These are phyloP conservation scores for Malassezia sp. DNA, from an alignment of 1,284 basidiomycete genomes.

Conservation along the genomic window DNA sequence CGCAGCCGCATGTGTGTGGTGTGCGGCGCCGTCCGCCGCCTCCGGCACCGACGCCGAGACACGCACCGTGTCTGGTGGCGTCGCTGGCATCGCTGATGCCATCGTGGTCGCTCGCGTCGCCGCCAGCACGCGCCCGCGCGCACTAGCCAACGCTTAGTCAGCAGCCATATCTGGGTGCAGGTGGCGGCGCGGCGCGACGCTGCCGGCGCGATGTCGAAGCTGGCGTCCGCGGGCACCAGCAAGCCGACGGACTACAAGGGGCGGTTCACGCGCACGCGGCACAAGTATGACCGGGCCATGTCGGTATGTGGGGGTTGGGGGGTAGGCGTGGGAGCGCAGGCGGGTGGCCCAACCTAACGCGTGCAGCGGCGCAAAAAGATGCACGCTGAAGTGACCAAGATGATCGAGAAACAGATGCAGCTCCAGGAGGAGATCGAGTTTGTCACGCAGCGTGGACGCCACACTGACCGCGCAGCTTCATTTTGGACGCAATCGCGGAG, in stretches of 20 bases:
- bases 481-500: conserved; percentile 10
- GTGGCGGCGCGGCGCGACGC: neutral
- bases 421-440: conserved; percentile 15
- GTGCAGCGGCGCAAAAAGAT: conserved; percentile 9
- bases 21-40: too few species aligned
- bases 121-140: too few species aligned
- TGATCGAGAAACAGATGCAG: conserved; percentile 6
- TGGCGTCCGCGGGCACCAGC: neutral
- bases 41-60: too few species aligned
- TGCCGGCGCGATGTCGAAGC: conserved; percentile 6
- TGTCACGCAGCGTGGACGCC: neutral
- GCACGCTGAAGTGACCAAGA: conserved; percentile 1
- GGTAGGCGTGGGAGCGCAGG: too few species aligned
- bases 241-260: conserved; percentile 14
- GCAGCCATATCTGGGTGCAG: too few species aligned
- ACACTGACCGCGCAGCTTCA: conserved; percentile 3
- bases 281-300: conserved; percentile 9
- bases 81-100: too few species aligned
- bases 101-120: neutral
- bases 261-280: conserved; percentile 12
- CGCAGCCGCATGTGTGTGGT: too few species aligned
- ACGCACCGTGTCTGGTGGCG: too few species aligned
- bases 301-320: conserved; percentile 7
- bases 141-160: neutral
- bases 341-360: too few species aligned